Conservation (phyloP, 2,329 filamentous ascomycete genomes). For the Colletotrichum sp. region DNA sequence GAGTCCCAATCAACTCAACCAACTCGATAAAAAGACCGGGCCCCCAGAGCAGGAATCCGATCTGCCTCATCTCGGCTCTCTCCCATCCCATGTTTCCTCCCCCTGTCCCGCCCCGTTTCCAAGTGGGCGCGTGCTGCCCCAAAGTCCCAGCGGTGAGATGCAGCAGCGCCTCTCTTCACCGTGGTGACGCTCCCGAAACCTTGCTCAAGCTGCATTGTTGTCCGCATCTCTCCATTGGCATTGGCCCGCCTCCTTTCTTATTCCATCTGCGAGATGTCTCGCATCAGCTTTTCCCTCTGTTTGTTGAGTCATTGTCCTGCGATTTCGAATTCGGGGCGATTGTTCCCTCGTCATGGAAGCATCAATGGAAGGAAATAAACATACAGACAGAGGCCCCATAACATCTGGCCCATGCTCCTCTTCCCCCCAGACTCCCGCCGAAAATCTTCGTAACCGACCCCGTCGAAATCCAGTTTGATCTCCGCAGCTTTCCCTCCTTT, state of each 20-base stretch:
- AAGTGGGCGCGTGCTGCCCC: neutral
- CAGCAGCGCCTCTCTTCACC: neutral
- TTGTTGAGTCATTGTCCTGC: neutral
- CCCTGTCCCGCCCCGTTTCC: neutral
- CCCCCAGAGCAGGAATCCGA: slow-evolving; percentile 5
- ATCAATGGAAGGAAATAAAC: neutral
- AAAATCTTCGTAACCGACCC: neutral
- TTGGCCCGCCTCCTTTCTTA: neutral
- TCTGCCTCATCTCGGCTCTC: slow-evolving; percentile 15
- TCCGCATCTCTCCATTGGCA: neutral
- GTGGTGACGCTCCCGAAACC: slow-evolving; percentile 1
- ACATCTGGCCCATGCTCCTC: neutral
- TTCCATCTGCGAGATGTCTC: neutral
- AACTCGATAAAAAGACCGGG: neutral
- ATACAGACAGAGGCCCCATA: neutral
- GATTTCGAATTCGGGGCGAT: neutral
- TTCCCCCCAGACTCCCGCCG: neutral
- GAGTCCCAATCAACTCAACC: neutral
- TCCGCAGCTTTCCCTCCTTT: neutral
- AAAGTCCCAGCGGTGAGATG: slow-evolving; percentile 7
- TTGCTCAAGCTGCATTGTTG: slow-evolving; percentile 5
- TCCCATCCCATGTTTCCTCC: slow-evolving; percentile 4
- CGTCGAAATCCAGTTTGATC: neutral
- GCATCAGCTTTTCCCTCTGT: neutral
- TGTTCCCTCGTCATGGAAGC: neutral